Evolutionary conservation across 1,139 yeast genomes (phyloP), one percentile per base, ranked within the genome.

Genomic region (Protomyces inouyei): DNA sequence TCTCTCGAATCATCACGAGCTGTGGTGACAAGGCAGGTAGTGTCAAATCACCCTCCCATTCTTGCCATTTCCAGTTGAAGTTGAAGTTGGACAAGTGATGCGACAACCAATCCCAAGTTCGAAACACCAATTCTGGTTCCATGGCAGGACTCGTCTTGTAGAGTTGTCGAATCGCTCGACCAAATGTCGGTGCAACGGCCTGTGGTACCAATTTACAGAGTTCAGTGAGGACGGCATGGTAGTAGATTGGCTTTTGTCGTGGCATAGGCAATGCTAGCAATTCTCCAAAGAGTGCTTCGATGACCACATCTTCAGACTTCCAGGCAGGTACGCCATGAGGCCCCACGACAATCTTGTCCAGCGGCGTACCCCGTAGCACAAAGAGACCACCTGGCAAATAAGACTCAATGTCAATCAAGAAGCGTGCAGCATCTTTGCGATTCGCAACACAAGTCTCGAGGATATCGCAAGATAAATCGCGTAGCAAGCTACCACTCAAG

Each of bases 41-140:
- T 18, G 70, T 67, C 43, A 74, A 67, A 40, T 71, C 71, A 12
- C 71, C 74, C 3, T 68, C 72, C 98, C 98, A 95, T 75, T 92
- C 98, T 69, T 84, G 86, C 99, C 99, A 93, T 73, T 91, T 91
- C 99, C 99, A 95, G 55, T 93, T 88, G 76, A 90, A 95, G 67
- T 88, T 92, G 75, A 93, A 95, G 74, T 93, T 93, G 70, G 96
- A 87, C 73, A 95, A 83, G 76, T 95, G 98, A 66, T 89, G 87
- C 2, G 96, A 82, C 80, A 95, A 87, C 98, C 98, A 95, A 74
- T 89, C 95, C 72, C 90, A 78, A 70, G 84, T 88, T 67, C 93
- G 80, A 68, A 84, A 80, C 69, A 85, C 83, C 64, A 88, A 78
- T 74, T 91, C 97, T 69, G 84, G 84, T 73, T 92, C 97, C 66